Evolutionary conservation across 75 land plant genomes (phyloP).

Genomic region (Adiantum capillusveneris): DNA sequence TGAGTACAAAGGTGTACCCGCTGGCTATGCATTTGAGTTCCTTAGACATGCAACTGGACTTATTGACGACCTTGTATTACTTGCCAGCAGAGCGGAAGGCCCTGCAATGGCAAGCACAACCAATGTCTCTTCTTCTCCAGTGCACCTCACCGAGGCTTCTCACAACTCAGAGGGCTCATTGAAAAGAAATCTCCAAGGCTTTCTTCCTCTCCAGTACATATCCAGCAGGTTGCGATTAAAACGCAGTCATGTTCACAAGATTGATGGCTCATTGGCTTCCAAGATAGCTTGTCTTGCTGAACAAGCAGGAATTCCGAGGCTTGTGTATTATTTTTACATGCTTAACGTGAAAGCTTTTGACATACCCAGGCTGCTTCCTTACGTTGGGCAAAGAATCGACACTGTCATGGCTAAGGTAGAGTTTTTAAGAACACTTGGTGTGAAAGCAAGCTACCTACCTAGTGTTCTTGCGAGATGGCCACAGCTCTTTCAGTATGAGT

Average conservation of each 20-base stretch:
- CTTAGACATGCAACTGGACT: slow-evolving; percentile 26
- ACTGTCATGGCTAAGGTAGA: slow-evolving; percentile 26
- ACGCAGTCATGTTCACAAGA: slow-evolving; percentile 1
- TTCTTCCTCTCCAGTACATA: not conserved
- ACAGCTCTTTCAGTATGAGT: slow-evolving; percentile 17
- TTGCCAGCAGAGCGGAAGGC: slow-evolving; percentile 8
- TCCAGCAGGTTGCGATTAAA: not conserved
- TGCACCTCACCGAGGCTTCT: not conserved
- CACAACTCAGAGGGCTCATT: too few relatives aligned
- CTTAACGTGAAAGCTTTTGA: slow-evolving; percentile 30
- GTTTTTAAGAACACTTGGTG: slow-evolving; percentile 27
- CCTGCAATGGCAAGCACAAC: not conserved
- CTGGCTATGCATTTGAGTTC: slow-evolving; percentile 40
- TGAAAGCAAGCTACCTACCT: slow-evolving; percentile 18
- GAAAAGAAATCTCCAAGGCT: not conserved
- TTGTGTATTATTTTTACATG: slow-evolving; percentile 29
- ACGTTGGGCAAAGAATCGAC: slow-evolving; percentile 19
- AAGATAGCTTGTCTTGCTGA: slow-evolving; percentile 27
- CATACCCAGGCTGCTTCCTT: slow-evolving; percentile 21
- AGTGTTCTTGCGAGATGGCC: slow-evolving; percentile 34
- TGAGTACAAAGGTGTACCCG: slow-evolving; percentile 26
- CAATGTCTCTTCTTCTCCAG: too few relatives aligned
- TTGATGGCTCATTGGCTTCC: slow-evolving; percentile 8
- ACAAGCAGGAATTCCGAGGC: slow-evolving; percentile 18
- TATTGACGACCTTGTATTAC: slow-evolving; percentile 22